Evolutionary conservation across 2,329 filamentous ascomycete species (phyloP), one percentile per base, ranked within the genome.

Genomic region (Coniella lustricola): DNA sequence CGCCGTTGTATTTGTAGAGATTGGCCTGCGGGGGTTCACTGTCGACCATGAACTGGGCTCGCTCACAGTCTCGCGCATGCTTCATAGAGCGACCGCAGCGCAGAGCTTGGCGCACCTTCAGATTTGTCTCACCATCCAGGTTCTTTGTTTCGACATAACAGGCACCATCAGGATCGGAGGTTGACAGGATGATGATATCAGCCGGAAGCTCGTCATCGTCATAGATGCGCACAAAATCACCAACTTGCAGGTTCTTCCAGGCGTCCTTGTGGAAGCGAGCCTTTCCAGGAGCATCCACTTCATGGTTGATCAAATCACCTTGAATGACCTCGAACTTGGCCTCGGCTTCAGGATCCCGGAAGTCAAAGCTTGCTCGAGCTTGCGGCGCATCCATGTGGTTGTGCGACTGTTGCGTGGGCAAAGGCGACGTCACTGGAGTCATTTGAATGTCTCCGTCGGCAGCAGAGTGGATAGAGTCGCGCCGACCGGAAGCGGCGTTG

Each of bases 111-210:
- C 93, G 85, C 53, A 96, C 90, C 67, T 98, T 98, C 54, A 98
- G 71, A 60, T 98, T 98, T 2, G 93, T 98, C 69, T 98, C 93
- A 44, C 93, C 93, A 61, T 98, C 93, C 72, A 98, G 65, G 63
- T 95, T 97, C 73, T 97, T 98, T 2, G 93, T 98, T 68, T 98
- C 93, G 18, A 98, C 86, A 59, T 96, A 98, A 67, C 93, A 98
- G 33, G 88, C 88, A 44, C 93, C 93, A 59, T 98, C 93, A 1
- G 85, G 78, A 59, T 97, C 93, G 2, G 93, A 95, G 0, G 93
- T 97, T 2, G 93, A 87, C 20, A 98, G 70, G 37, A 98, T 86
- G 41, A 97, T 84, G 40, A 98, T 74, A 66, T 98, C 93, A 41
- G 93, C 91, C 1, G 93, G 94, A 20, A 98, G 81, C 58, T 95